Evolutionary conservation across 768 basidiomycete genomes (phyloP).

Genomic region (Phaeolepiota aurea): DNA sequence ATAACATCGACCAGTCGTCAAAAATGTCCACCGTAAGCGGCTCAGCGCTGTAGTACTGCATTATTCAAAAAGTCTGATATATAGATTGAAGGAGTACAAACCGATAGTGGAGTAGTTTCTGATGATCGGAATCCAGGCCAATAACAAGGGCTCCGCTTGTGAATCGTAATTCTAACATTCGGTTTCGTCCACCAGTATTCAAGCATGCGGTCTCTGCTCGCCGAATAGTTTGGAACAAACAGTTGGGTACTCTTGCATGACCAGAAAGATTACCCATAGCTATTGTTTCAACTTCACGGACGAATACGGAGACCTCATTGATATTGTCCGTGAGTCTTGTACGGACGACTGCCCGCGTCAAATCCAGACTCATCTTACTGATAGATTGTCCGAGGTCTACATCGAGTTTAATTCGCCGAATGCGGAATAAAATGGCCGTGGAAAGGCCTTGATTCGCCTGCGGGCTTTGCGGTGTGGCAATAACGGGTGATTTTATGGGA

Average conservation of each 20-base stretch:
- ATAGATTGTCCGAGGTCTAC: conserved; percentile 87
- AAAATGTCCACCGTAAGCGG: conserved; percentile 66
- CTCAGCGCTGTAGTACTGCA: conserved; percentile 46
- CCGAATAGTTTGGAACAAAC: conserved; percentile 69
- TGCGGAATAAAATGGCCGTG: conserved; percentile 57
- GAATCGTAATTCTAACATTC: conserved; percentile 67
- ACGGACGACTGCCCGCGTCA: conserved; percentile 55
- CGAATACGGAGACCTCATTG: conserved; percentile 57
- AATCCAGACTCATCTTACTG: conserved; percentile 55
- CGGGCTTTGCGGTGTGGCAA: conserved; percentile 2
- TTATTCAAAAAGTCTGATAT: conserved; percentile 1
- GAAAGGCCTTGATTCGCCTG: conserved; percentile 36
- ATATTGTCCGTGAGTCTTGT: conserved; percentile 54
- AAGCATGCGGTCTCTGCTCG: conserved; percentile 33
- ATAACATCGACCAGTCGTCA: conserved; percentile 72
- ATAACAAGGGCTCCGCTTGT: conserved; percentile 63
- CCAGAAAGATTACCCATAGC: conserved; percentile 74
- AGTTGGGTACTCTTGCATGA: conserved; percentile 53
- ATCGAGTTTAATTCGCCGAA: conserved; percentile 65
- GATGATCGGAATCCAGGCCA: conserved; percentile 69
- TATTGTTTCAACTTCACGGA: conserved; percentile 56
- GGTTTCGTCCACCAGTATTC: conserved; percentile 25
- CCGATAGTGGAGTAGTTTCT: conserved; percentile 70
- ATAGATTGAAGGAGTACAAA: conserved; percentile 21
- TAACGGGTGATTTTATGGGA: conserved; percentile 11